A percentile compares a stretch with the other conserved stretches of the same genome.
Evolutionary conservation across 1,284 basidiomycete species (phyloP).

Genomic region (Apiotrichum mycotoxinovorans): DNA sequence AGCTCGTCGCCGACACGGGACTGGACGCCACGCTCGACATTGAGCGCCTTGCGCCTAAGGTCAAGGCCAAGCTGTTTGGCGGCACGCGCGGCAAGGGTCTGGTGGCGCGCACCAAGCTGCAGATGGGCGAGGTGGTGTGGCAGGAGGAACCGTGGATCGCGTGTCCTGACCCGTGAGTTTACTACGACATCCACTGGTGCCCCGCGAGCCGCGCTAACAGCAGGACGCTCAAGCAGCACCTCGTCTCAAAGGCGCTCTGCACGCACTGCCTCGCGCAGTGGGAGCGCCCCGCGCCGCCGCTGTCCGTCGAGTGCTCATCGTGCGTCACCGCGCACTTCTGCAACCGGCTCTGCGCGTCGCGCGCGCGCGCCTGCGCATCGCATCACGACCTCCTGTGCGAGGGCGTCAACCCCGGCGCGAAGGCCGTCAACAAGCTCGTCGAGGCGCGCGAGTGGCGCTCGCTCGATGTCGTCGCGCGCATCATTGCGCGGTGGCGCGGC

Average conservation of each 20-base stretch:
- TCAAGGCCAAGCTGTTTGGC: conserved; percentile 67
- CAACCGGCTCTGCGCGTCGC: conserved; percentile 65
- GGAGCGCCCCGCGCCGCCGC: conserved; percentile 21
- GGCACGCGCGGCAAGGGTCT: conserved; percentile 76
- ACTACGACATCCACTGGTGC: no score
- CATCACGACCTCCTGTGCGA: conserved; percentile 72
- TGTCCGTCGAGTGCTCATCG: conserved; percentile 29
- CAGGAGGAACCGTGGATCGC: conserved; percentile 60
- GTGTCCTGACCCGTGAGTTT: conserved; percentile 42
- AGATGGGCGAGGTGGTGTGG: conserved; percentile 72
- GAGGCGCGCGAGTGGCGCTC: conserved; percentile 65
- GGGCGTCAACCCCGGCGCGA: conserved; percentile 65
- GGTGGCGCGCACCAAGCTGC: conserved; percentile 64
- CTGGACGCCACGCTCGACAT: conserved; percentile 65
- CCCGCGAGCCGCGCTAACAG: no score
- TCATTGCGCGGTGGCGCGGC: conserved; percentile 63
- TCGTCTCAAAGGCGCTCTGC: conserved; percentile 32
- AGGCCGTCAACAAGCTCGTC: conserved; percentile 61
- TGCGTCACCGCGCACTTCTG: conserved; percentile 64
- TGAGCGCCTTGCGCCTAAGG: conserved; percentile 60
- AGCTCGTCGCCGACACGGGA: conserved; percentile 59
- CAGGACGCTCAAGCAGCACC: conserved; percentile 27
- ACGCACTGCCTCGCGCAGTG: conserved; percentile 38
- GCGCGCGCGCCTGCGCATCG: conserved; percentile 54
- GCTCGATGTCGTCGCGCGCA: conserved; percentile 66